Percentiles rank a stretch among this genome's conserved stretches.
phyloP scores from a whole-genome alignment of 257 asterid genomes.

The Pogostemon cablin region DNA sequence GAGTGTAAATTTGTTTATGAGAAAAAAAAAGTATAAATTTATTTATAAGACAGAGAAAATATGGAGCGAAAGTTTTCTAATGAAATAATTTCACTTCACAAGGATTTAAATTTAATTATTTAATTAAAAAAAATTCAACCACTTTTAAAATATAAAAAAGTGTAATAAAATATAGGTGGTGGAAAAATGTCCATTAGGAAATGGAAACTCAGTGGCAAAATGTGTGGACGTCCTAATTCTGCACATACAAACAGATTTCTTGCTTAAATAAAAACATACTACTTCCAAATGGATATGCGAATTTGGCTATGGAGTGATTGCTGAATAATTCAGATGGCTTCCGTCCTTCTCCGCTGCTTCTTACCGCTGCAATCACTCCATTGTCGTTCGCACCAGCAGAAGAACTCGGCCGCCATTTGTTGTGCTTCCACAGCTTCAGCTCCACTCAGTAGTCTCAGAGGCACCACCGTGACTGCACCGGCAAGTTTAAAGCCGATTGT shows the following conservation, averaged over 20 bases:
- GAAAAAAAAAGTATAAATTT: too few relatives aligned
- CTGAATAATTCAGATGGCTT: slow-evolving; percentile 37
- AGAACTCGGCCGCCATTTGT: slow-evolving; percentile 20
- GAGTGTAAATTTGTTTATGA: too few relatives aligned
- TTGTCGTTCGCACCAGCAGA: slow-evolving; percentile 35
- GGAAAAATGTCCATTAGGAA: slow-evolving; percentile 19
- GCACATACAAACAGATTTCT: not conserved
- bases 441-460: slow-evolving; percentile 27
- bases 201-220: slow-evolving; percentile 31
- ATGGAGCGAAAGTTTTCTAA: too few relatives aligned
- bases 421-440: slow-evolving; percentile 47
- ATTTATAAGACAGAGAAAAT: too few relatives aligned
- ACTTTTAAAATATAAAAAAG: too few relatives aligned
- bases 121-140: too few relatives aligned
- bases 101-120: too few relatives aligned
- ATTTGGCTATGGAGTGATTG: slow-evolving; percentile 28
- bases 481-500: slow-evolving; percentile 63
- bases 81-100: too few relatives aligned
- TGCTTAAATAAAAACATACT: not conserved
- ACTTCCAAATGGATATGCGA: not conserved
- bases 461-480: slow-evolving; percentile 16
- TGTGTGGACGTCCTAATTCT: slow-evolving; percentile 23
- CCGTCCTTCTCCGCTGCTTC: slow-evolving; percentile 50
- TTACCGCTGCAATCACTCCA: slow-evolving; percentile 47
- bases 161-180: slow-evolving; percentile 30